Evolutionary conservation across 2,329 filamentous ascomycete species (phyloP).

Genomic region (Trichophyton simii): DNA sequence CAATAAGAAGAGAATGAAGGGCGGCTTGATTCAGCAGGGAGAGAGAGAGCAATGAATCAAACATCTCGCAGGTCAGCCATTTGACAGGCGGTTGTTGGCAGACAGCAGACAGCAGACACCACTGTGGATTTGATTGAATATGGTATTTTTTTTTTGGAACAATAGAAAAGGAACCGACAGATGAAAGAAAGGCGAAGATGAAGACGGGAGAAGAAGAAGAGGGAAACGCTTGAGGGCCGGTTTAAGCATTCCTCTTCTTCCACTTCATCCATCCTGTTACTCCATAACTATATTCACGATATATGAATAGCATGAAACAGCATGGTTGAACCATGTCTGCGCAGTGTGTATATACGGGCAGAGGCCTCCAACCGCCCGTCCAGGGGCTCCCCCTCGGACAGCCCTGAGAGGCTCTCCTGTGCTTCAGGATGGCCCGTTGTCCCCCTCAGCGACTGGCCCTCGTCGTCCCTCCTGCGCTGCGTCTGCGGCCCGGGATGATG

Average conservation of each 20-base stretch:
- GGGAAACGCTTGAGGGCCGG: background rate
- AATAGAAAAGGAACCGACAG: background rate
- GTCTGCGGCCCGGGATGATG: background rate
- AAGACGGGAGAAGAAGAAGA: background rate
- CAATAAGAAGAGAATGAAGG: background rate
- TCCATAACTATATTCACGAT: constrained; percentile 15
- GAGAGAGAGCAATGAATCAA: constrained; percentile 4
- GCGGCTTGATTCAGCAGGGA: background rate
- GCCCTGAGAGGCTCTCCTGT: background rate
- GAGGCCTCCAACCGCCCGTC: background rate
- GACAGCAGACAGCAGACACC: too few species aligned
- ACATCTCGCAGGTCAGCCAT: background rate
- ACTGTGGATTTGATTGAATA: too few species aligned
- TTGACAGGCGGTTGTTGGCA: too few species aligned
- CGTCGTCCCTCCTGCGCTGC: background rate
- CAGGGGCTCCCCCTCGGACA: background rate
- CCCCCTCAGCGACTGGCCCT: constrained; percentile 45
- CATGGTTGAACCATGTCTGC: constrained; percentile 13
- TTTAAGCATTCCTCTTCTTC: constrained; percentile 3
- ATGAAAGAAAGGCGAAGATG: constrained; percentile 10
- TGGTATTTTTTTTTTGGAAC: too few species aligned
- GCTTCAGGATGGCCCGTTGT: constrained; percentile 30
- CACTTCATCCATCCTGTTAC: background rate
- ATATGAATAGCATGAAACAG: constrained; percentile 6
- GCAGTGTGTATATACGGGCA: background rate